Percentiles rank a stretch among this genome's conserved stretches.
These are phyloP conservation scores for Dictyostelium brefeldianum DNA, from an alignment of 78 protist genomes.

Conservation along the genomic window DNA sequence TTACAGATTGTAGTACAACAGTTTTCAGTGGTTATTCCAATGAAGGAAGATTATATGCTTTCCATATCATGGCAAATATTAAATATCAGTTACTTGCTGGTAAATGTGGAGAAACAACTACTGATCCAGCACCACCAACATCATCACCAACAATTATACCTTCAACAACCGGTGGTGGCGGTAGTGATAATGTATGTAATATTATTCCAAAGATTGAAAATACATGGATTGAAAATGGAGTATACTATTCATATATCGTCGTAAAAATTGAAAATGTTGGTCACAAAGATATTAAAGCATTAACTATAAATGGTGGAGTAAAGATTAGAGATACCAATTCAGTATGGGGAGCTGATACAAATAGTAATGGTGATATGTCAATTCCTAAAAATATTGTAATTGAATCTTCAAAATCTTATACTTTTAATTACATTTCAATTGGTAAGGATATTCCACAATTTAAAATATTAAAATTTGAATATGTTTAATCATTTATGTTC, in stretches of 20 bases:
- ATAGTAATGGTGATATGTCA: background rate
- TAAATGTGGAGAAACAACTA: background rate
- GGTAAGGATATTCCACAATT: background rate
- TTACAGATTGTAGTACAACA: conserved; percentile 4
- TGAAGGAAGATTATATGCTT: conserved; percentile 25
- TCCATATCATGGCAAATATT: background rate
- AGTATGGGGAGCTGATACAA: background rate
- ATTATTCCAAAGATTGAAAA: background rate
- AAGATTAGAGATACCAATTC: background rate
- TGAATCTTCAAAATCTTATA: background rate
- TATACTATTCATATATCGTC: background rate
- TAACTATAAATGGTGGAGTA: background rate
- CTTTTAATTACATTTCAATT: background rate
- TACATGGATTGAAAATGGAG: background rate
- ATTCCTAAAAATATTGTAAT: background rate
- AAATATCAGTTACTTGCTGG: background rate
- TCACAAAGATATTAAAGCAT: background rate
- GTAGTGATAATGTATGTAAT: background rate
- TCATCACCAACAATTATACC: background rate
- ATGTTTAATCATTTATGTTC: background rate
- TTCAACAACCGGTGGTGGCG: background rate
- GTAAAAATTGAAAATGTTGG: background rate
- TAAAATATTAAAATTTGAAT: background rate
- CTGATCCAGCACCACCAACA: background rate
- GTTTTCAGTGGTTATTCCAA: background rate